Evolutionary conservation across 345 rosid species (phyloP).

Genomic region (Linum lewisii): DNA sequence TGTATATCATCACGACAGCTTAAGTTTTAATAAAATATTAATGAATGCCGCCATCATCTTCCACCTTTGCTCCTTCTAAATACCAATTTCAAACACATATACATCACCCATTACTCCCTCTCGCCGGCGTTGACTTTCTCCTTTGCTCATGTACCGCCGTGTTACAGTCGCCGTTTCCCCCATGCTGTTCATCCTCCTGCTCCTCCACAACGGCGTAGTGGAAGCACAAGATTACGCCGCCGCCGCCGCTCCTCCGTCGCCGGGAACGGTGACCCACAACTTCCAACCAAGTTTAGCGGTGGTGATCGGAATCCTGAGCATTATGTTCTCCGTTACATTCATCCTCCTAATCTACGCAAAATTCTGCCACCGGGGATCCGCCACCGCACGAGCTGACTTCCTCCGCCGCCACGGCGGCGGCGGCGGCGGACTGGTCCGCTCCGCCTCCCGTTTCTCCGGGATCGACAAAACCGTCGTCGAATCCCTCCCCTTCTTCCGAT

Average conservation of each 20-base stretch:
- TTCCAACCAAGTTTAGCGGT: conserved; percentile 83
- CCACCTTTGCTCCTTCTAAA: no score
- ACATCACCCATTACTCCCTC: no score
- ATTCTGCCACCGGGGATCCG: conserved; percentile 40
- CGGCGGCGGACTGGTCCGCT: conserved; percentile 15
- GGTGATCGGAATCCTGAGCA: conserved; percentile 56
- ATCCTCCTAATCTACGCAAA: conserved; percentile 58
- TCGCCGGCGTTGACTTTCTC: no score
- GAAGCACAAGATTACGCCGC: not conserved
- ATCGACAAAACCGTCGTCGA: conserved; percentile 64
- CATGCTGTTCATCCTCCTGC: no score
- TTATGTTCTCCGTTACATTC: conserved; percentile 61
- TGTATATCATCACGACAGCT: no score
- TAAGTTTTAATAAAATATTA: no score
- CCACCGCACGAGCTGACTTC: not conserved
- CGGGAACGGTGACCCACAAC: conserved; percentile 8
- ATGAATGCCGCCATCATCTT: no score
- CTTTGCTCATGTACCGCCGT: no score
- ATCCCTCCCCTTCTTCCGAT: conserved; percentile 80
- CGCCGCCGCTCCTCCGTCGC: not conserved
- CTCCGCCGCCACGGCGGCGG: conserved; percentile 14
- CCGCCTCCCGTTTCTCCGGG: conserved; percentile 57
- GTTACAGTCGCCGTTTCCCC: no score
- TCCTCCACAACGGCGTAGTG: no score
- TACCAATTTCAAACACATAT: no score